Base-by-base conservation (phyloP, 208 protist species). In the Trypanosoma boissoni region DNA sequence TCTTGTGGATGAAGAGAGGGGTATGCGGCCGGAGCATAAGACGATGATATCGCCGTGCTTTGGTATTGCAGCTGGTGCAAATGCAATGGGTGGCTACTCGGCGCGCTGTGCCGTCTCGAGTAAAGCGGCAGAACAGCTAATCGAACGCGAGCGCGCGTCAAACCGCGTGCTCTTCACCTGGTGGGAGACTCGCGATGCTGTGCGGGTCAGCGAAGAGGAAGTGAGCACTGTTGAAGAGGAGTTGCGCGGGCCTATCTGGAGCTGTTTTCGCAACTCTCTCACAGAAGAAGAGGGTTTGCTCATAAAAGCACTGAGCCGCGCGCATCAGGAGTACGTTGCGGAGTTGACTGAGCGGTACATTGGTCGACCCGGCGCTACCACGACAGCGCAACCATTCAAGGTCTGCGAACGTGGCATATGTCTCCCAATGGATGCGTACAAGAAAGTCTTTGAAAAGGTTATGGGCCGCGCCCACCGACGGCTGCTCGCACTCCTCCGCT, bases 171-270 rank as follows among this genome's bases (percentile, higher is more conserved):
- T 94, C 34, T 87, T 91, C 34, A 58, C 65, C 23, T 76, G 61
- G 67, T 94, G 83, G 83, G 72, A 74, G 2, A 31, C 62, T 3
- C 77, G 87, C 16, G 72, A 83, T 54, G 57, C 69, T 12, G 55
- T 54, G 49, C 76, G 83, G 6, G 23, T 71, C 23, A 37, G 63
- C 1, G 44, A 75, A 8, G 49, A 62, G 10, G 58, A 76, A 39
- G 49, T 57, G 1, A 59, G 48, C 5, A 57, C 43, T 9, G n/a
- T 94, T 0, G 72, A 71, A 12, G 43, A 65, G 5, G 46, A 59
- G 5, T 48, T 94, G 39, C 42, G 58, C 3, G 34, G 27, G 9
- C 62, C 52, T 10, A 59, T 94, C 29, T 74, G 74, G 58, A 58
- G 58, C 32, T 72, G 44, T 8, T 70, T 81, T n/a, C 68, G 73